Evolutionary conservation across 164 flowering plant species (phyloP), one percentile per base, ranked within the genome.

Genomic region (Cinnamomum chago): DNA sequence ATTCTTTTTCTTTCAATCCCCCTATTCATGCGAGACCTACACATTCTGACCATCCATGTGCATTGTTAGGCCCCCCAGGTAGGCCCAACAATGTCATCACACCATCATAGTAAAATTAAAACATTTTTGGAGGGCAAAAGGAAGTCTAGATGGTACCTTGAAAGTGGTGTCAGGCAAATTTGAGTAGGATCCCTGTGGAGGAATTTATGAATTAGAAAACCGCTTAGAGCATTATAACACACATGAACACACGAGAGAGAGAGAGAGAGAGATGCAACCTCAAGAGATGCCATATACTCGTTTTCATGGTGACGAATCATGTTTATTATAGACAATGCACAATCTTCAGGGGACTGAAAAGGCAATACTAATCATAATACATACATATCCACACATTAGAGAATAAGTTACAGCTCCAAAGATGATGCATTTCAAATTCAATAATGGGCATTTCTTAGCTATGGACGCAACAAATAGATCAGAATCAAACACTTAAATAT

Each of bases 261-360:
- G 11, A 40, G 47, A 40, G 47, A 55, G 20, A 55, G 60, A 55
- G 0, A 55, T 2, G 62, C 28, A 70, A 90, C 99, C 99, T 93
- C 90, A 73, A 95, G 91, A 79, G 98, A 86, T 75, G 88, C 77
- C 73, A 95, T 77, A 80, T 95, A 95, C 84, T 95, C 97, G 62
- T 97, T 83, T 72, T 95, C 99, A 79, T 91, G 99, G 70, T 91
- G 94, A 65, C 94, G 93, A 79, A 95, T 88, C n/a, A 92, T 91
- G 84, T 79, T 86, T 55, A 89, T 75, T 72, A 93, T 73, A 30
- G 96, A 73, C 75, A 83, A 3, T 40, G 94, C 98, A 80, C 79
- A 86, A 73, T 93, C 97, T 70, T 95, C 98, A 55, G 97, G 88
- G 22, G 90, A 82, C 98, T 95, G 92, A 72, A 83, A 81, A 58